Conservation (phyloP, 2,329 filamentous ascomycete species). For the Phoma herbarum region DNA sequence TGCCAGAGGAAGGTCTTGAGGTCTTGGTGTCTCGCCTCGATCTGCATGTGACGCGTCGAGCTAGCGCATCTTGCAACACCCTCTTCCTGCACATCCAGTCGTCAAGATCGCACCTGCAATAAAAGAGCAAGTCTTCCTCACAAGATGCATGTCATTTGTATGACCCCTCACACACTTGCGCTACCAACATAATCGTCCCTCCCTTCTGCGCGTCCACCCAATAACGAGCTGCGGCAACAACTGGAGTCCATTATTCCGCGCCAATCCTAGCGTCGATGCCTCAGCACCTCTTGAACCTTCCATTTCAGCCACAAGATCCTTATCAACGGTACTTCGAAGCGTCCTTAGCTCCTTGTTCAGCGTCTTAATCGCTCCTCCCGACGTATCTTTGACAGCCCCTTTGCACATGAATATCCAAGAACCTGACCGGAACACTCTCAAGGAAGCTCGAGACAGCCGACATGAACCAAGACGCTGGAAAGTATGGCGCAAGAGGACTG, state of each 20-base stretch:
- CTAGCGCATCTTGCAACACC: slow-evolving; percentile 1
- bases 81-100: neutral
- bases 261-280: slow-evolving; percentile 27
- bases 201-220: no score
- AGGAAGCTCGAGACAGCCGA: neutral
- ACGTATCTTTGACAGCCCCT: no score
- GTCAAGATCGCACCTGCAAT: neutral
- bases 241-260: slow-evolving; percentile 11
- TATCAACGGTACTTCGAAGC: neutral
- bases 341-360: neutral
- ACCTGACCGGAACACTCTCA: neutral
- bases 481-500: slow-evolving; percentile 12
- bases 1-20: no score
- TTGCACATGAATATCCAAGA: slow-evolving; percentile 3
- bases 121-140: neutral
- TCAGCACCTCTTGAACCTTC: slow-evolving; percentile 26
- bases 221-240: no score
- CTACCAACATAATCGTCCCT: no score
- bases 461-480: neutral
- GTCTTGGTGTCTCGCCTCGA: neutral
- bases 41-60: slow-evolving; percentile 1
- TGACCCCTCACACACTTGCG: no score
- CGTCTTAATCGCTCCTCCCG: no score
- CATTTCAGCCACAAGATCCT: slow-evolving; percentile 1
- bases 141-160: no score